Evolutionary conservation across 116 monocot species (phyloP).

Genomic region (Trichopus zeylanicus): DNA sequence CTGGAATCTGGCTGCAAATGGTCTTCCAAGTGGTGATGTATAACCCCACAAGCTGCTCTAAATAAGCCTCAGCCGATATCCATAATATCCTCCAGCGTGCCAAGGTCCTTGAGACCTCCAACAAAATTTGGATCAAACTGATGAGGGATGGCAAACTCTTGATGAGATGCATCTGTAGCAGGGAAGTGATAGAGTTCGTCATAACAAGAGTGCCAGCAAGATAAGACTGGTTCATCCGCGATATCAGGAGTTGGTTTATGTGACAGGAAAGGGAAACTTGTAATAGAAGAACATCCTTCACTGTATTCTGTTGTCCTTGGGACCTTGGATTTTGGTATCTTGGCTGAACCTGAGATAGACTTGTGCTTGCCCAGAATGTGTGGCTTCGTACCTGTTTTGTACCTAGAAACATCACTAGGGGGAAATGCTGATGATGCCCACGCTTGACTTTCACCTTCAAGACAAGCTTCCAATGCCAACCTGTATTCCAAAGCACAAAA

Average conservation of each 20-base stretch:
- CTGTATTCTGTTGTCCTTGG: conserved; percentile 21
- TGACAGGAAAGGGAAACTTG: conserved; percentile 12
- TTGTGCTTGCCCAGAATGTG: conserved; percentile 64
- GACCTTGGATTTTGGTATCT: conserved; percentile 56
- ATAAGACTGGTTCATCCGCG: conserved; percentile 7
- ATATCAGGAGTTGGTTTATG: not conserved
- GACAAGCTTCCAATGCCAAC: conserved; percentile 59
- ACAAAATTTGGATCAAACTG: conserved; percentile 44
- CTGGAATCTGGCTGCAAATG: not conserved
- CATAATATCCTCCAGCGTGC: conserved; percentile 29
- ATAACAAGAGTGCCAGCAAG: conserved; percentile 4
- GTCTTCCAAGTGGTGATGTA: not conserved
- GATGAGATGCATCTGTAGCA: not conserved
- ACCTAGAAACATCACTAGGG: conserved; percentile 18
- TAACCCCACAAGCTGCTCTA: not conserved
- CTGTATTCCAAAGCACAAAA: conserved; percentile 16
- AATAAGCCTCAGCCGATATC: conserved; percentile 43
- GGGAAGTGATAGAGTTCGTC: conserved; percentile 11
- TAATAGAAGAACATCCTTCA: conserved; percentile 11
- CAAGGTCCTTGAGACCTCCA: conserved; percentile 31
- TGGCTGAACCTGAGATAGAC: conserved; percentile 23
- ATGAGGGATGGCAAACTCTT: conserved; percentile 17
- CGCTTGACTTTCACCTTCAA: conserved; percentile 49
- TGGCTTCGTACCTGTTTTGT: conserved; percentile 30
- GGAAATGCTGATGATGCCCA: conserved; percentile 79